Base-by-base conservation (phyloP, 352 stramenopile genomes). In the Globisporangium polare region DNA sequence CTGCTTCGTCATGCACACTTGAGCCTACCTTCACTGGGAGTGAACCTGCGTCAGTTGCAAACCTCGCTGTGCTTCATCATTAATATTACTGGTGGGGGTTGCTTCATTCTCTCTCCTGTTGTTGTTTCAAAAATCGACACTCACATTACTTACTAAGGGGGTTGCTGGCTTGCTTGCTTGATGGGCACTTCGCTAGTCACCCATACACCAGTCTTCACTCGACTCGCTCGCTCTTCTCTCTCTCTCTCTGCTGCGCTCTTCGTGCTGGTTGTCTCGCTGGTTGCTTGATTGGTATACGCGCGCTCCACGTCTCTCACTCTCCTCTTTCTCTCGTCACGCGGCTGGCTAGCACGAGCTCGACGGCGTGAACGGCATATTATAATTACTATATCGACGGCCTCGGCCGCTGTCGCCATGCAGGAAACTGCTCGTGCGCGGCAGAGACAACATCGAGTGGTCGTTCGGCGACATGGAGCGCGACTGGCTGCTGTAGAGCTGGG, bases 281-380 rank as follows among this genome's bases (percentile, higher is more conserved):
- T 45, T 45, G 42, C 4, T 49, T 27, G 49, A 33, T 33, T 54
- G 29, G 47, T 39, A 39, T 54, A 54, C 47, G 47, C 47, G 46
- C 24, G 22, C 20, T 50, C 43, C 42, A 47, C 42, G 24, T 17
- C 10, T 20, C 15, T 2, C 17, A 13, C 26, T 3, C 15, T 6
- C 47, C 13, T 7, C 24, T 22, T 10, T 20, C n/a, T 53, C 39
- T 20, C 39, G 10, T 42, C 39, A 4, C 39, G 39, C 9, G 39
- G 18, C 17, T 26, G 10, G 49, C 29, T 55, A 55, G 50, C n/a
- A 62, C 29, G 53, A 66, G 42, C 59, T 59, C 27, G 50, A 60
- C 9, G 59, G 59, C 39, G 59, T 65, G 24, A 33, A 58, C 26
- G 37, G 31, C 41, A 43, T 29, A 26, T 46, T 35, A 42, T 35